Conservation (phyloP, 768 basidiomycete species). For the Xerocomus brunneocitrinus region DNA sequence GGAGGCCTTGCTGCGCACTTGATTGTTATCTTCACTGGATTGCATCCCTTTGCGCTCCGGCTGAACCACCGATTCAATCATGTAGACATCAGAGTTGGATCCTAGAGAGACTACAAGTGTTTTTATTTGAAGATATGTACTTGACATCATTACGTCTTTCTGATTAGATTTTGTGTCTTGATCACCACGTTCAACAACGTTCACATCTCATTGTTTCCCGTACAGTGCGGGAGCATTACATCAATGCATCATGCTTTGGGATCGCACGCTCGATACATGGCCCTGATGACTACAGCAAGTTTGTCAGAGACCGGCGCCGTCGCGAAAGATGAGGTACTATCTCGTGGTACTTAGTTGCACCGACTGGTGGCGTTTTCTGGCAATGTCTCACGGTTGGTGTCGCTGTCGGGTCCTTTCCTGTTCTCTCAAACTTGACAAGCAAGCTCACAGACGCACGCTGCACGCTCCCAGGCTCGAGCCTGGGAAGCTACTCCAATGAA, state of each 20-base stretch:
- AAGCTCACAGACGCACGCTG: too few species aligned
- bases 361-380: too few species aligned
- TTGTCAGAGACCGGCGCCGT: background rate
- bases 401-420: too few species aligned
- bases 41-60: background rate
- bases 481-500: too few species aligned
- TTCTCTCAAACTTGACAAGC: too few species aligned
- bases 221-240: background rate
- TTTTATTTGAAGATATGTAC: background rate
- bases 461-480: too few species aligned
- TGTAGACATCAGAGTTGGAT: background rate
- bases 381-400: too few species aligned
- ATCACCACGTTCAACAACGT: background rate
- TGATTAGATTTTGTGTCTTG: background rate
- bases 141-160: background rate
- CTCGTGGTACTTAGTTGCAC: background rate
- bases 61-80: background rate
- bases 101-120: background rate
- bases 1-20: constrained; percentile 3
- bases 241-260: background rate
- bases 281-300: background rate
- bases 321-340: background rate
- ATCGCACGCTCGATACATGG: background rate
- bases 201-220: background rate
- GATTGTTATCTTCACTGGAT: background rate